Evolutionary conservation across 768 basidiomycete species (phyloP), one percentile per base, ranked within the genome.

Genomic region (Amanita rubescens): DNA sequence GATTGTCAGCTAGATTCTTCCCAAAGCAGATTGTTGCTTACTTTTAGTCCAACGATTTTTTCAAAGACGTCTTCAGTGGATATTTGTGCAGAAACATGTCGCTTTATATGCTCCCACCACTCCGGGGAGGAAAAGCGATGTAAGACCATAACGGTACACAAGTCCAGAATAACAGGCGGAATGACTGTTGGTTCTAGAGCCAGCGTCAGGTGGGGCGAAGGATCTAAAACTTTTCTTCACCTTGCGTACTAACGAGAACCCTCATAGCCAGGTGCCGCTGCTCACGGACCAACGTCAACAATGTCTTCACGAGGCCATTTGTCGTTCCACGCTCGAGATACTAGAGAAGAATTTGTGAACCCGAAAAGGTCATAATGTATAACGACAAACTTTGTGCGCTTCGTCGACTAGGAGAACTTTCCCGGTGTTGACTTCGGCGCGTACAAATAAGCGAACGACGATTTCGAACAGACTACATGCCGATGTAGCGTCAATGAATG

Each of bases 381-480:
- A 8, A 39, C 14, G 53, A 43, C 2, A 38, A 38, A 82, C 86
- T 62, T 88, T 88, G 58, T 89, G 86, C 0, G 87, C 86, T 55
- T 89, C 87, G 43, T 89, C 86, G 0, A 88, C 81, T 0, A 89
- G 75, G 1, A 86, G 73, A 1, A 86, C 77, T 53, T 87, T 87
- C 5, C 85, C 85, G 0, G 81, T 82, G 3, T 66, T 72, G 2
- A 84, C 73, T 1, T 80, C 68, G 1, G 81, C 75, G 24, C 85
- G 74, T 10, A 85, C 74, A 58, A 88, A 89, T 1, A 85, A 60
- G 34, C 86, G 74, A 0, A 78, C 74, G 0, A 88, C 65, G 6
- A 89, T 85, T 53, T 89, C 84, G 51, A 88, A 89, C 3, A 88
- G 63, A 0, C 79, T 78, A 57, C 85, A 86, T 2, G 87, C 87